Evolutionary conservation across 768 basidiomycete genomes (phyloP), one percentile per base, ranked within the genome.

Genomic region (Kwoniella botswanensis): DNA sequence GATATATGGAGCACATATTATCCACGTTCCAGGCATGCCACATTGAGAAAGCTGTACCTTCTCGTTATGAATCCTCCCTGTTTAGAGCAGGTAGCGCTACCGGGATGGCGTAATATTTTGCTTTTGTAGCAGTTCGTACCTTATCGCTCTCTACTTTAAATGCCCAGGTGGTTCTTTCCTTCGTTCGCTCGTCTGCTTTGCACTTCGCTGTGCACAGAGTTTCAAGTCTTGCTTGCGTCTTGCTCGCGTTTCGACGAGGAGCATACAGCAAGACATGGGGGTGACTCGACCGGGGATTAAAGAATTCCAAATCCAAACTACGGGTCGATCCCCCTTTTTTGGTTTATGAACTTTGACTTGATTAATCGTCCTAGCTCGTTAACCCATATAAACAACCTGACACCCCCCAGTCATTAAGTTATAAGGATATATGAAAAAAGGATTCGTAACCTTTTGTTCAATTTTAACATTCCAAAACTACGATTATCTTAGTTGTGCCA

Each of bases 271-370:
- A 35, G 5, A 35, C 35, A 35, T 35, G 35, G 35, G 29, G 29
- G 29, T 29, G 29, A 29, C 29, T 1, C 6, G 7, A 4, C 35
- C 35, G 59, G 59, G 18, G n/a, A 43, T 60, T 60, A 42, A 60
- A n/a, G 35, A 60, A 21, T 42, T 60, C 17, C 22, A 44, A 61
- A 43, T n/a, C 35, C 26, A 61, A 61, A 26, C 59, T 61, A 61
- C 59, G 59, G 59, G 59, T 26, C 59, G 59, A 61, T 61, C 59
- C 59, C 59, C 59, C 59, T 61, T 61, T 58, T 61, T 44, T 61
- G 35, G 41, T 61, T 18, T 61, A 35, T 43, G 21, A 61, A 61
- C 59, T 22, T 61, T 61, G 59, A 61, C n/a, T 42, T 11, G 59
- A 61, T 43, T 18, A 61, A 61, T 61, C 59, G 21, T 18, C 59